These are phyloP conservation scores for Entomortierella chlamydospora DNA, from an alignment of 192 early-diverging fungal genomes.

Conservation along the genomic window DNA sequence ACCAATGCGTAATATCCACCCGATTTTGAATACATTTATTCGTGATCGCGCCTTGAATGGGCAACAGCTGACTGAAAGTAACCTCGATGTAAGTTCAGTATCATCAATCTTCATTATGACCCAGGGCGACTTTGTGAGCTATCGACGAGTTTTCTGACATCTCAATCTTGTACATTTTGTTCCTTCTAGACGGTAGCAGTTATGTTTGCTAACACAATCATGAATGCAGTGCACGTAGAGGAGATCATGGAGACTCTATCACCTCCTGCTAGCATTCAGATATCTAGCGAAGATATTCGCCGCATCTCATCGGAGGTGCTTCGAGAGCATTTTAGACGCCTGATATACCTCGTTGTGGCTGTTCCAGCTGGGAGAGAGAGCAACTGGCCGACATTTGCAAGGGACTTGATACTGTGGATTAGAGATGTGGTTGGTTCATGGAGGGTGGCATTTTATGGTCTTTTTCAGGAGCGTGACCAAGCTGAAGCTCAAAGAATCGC, in stretches of 20 bases:
- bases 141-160: neutral
- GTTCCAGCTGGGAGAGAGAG: conserved; percentile 45
- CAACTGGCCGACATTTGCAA: conserved; percentile 48
- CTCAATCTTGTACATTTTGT: neutral
- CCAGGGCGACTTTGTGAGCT: neutral
- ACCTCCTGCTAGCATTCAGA: conserved; percentile 30
- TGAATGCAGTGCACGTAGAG: conserved; percentile 51
- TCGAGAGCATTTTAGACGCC: conserved; percentile 43
- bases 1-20: conserved; percentile 52
- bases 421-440: conserved; percentile 53
- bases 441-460: conserved; percentile 49
- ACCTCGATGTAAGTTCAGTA: conserved; percentile 34
- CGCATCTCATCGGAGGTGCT: conserved; percentile 47
- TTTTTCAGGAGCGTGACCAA: conserved; percentile 46
- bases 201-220: conserved; percentile 48
- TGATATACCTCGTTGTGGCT: conserved; percentile 51
- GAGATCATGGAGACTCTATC: conserved; percentile 36
- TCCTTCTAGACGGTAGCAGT: conserved; percentile 40
- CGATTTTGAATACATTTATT: conserved; percentile 40
- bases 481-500: conserved; percentile 50
- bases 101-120: neutral
- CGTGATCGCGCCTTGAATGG: conserved; percentile 40
- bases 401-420: conserved; percentile 54
- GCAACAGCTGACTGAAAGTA: conserved; percentile 45
- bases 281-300: conserved; percentile 44